These are phyloP conservation scores for Cladosporium sp. DNA, from an alignment of 2,329 filamentous ascomycete genomes.

Conservation along the genomic window DNA sequence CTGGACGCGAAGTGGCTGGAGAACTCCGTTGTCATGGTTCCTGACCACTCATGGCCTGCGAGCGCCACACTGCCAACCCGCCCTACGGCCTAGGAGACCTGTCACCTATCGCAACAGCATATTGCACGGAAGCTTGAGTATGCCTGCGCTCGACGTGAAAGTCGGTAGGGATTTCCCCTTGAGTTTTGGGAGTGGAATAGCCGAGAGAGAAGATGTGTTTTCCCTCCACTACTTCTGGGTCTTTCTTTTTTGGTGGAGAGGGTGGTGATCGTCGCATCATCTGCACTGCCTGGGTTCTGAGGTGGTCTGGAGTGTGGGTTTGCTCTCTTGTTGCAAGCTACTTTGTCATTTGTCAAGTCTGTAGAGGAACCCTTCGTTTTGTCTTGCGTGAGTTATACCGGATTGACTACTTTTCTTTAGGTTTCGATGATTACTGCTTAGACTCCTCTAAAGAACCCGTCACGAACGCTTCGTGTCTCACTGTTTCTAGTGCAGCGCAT, in stretches of 20 bases:
- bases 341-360: no score
- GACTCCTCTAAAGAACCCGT: background rate
- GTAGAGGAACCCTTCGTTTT: no score
- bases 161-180: conserved; percentile 6
- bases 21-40: background rate
- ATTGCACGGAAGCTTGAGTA: background rate
- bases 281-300: conserved; percentile 5
- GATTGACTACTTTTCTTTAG: background rate
- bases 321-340: background rate
- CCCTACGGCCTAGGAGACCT: background rate
- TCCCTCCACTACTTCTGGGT: background rate
- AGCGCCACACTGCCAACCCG: background rate
- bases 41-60: background rate
- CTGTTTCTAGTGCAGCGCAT: no score
- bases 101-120: no score
- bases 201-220: background rate
- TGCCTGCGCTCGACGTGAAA: background rate
- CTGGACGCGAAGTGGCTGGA: conserved; percentile 4
- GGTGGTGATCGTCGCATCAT: background rate
- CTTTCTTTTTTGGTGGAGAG: background rate
- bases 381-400: background rate
- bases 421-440: background rate
- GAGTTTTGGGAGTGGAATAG: background rate
- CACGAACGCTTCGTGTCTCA: no score
- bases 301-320: conserved; percentile 1